Evolutionary conservation across 495 filamentous ascomycete genomes (phyloP).

Genomic region (Aspergillus indologenus): DNA sequence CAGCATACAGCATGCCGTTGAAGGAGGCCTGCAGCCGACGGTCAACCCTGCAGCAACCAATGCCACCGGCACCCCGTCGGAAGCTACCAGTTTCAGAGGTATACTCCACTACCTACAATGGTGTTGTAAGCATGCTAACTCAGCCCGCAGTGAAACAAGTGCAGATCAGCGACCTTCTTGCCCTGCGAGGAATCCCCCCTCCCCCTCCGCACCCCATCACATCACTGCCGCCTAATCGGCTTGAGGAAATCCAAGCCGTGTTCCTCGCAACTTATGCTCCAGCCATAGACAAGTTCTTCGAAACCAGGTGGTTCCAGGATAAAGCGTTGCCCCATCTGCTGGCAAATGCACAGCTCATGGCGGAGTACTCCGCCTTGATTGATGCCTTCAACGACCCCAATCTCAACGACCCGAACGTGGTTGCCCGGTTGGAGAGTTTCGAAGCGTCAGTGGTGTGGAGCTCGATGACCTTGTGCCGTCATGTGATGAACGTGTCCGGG

Average conservation of each 20-base stretch:
- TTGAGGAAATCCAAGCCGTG: slow-evolving; percentile 70
- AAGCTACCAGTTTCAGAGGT: slow-evolving; percentile 40
- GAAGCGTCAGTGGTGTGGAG: slow-evolving; percentile 73
- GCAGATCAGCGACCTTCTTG: slow-evolving; percentile 72
- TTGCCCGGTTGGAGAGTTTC: slow-evolving; percentile 56
- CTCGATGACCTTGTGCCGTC: slow-evolving; percentile 50
- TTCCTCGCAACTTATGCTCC: slow-evolving; percentile 74
- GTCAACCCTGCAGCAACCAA: slow-evolving; percentile 30
- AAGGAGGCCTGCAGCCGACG: slow-evolving; percentile 28
- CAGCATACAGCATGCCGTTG: slow-evolving; percentile 36
- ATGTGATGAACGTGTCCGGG: slow-evolving; percentile 38
- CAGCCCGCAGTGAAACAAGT: slow-evolving; percentile 60
- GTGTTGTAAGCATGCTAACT: slow-evolving; percentile 1
- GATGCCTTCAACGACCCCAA: slow-evolving; percentile 46
- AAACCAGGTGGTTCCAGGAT: slow-evolving; percentile 76
- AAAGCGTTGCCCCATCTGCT: slow-evolving; percentile 51
- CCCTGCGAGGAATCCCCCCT: slow-evolving; percentile 60
- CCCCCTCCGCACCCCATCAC: slow-evolving; percentile 55
- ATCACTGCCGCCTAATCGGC: slow-evolving; percentile 47
- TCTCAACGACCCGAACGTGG: slow-evolving; percentile 36
- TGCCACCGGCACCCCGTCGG: slow-evolving; percentile 21
- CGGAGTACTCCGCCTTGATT: slow-evolving; percentile 61
- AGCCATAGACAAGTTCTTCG: slow-evolving; percentile 75
- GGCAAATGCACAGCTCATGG: slow-evolving; percentile 56
- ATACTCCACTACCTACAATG: slow-evolving; percentile 8